Percentiles rank a stretch among this genome's conserved stretches.
Evolutionary conservation across 805 yeast species (phyloP).

Genomic region (Kazachstania viticola): DNA sequence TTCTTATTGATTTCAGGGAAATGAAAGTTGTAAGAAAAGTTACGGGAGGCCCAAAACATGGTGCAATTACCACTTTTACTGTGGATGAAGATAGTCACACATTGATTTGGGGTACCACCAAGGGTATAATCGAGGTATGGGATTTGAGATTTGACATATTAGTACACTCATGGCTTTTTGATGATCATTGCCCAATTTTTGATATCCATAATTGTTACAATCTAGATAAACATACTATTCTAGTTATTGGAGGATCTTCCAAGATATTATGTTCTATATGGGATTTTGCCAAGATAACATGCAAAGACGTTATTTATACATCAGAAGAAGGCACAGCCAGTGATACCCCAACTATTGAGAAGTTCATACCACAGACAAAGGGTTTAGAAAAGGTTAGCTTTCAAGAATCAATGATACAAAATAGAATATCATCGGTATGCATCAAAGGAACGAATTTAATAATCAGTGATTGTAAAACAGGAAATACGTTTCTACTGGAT

Average conservation of each 20-base stretch:
- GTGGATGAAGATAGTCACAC: constrained; percentile 45
- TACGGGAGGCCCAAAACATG: constrained; percentile 51
- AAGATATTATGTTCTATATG: constrained; percentile 54
- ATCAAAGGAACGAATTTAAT: not conserved
- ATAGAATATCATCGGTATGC: not conserved
- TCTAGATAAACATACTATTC: constrained; percentile 29
- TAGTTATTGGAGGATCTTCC: constrained; percentile 58
- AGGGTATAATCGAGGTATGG: constrained; percentile 72
- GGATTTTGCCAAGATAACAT: constrained; percentile 58
- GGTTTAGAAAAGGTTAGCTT: too few relatives aligned
- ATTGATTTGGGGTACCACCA: constrained; percentile 63
- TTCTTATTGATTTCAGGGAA: constrained; percentile 46
- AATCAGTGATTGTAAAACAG: not conserved
- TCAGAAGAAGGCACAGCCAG: too few relatives aligned
- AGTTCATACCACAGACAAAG: too few relatives aligned
- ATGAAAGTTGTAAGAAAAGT: constrained; percentile 35
- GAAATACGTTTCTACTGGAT: not conserved
- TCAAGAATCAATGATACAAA: too few relatives aligned
- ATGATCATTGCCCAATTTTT: constrained; percentile 38
- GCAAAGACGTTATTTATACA: constrained; percentile 38
- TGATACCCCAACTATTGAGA: too few relatives aligned
- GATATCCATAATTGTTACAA: constrained; percentile 25
- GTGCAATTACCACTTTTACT: constrained; percentile 49
- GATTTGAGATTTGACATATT: constrained; percentile 58
- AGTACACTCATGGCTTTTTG: constrained; percentile 53